Base-by-base conservation (phyloP, 1,284 basidiomycete genomes). In the Pseudozyma hubeiensis region DNA sequence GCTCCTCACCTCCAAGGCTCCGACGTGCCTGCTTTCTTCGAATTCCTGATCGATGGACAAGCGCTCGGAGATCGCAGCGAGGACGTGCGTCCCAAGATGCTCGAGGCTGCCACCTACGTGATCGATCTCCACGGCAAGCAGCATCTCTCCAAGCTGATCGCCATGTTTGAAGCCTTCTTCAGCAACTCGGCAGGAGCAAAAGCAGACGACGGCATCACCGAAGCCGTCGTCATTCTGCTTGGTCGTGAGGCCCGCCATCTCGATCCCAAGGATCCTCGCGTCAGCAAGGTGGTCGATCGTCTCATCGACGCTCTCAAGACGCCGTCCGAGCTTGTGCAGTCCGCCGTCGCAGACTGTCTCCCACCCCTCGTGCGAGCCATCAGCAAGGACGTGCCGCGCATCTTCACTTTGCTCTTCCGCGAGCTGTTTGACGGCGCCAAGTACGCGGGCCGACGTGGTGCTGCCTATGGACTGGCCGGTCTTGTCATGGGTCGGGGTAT, bases 391-490 rank as follows among this genome's bases (percentile, higher is more conserved):
- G 81, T 84, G 7, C 87, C 88, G 0, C 89, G 89, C 45, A 85
- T 87, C 50, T 88, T 91, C n/a, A 86, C 89, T 16, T 85, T 87
- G 30, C 88, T 99, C 19, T 89, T 96, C 49, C 91, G 93, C 63
- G 87, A 89, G 67, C 88, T 84, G 13, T 56, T 81, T 17, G 63
- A 75, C 30, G 81, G 73, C 31, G 49, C 90, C 9, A 97, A 94
- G 84, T 99, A 99, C 81, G 96, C 93, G 7, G 89, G 90, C 61
- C 90, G 97, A 31, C 89, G 96, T 47, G 97, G 97, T 41, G 95
- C 95, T 1, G 96, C 96, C 1, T 99, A 99, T 83, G 97, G 97
- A 51, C 86, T 99, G 19, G 94, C 96, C 1, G 97, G 97, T 37
- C 89, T 94, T 17, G 88, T 98, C 77, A 93, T 92, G 82, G 97